Percentiles rank a stretch among this genome's conserved stretches.
phyloP scores from a whole-genome alignment of 306 rosid species.

The Crotalaria pallida region DNA sequence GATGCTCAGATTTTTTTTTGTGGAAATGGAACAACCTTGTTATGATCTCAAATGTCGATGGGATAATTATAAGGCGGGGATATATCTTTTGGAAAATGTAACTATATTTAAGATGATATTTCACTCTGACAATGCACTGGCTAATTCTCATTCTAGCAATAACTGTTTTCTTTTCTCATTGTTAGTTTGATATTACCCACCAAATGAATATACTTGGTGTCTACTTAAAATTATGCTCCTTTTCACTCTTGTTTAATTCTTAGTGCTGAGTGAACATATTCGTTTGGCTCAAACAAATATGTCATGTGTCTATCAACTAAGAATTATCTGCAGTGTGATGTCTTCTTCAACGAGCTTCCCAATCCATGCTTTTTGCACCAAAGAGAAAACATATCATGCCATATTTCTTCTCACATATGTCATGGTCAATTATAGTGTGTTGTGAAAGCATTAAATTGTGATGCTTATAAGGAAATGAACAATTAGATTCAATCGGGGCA shows the following conservation, averaged over 20 bases:
- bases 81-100: slow-evolving; percentile 15
- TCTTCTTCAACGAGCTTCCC: background rate
- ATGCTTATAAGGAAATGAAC: background rate
- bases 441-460: background rate
- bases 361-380: background rate
- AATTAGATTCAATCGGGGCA: background rate
- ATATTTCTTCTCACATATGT: too few relatives aligned
- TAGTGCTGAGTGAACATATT: background rate
- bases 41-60: slow-evolving; percentile 96
- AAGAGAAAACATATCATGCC: background rate
- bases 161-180: slow-evolving; percentile 12
- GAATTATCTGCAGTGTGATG: background rate
- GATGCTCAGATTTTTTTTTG: slow-evolving; percentile 75
- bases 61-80: slow-evolving; percentile 83
- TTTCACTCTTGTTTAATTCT: background rate
- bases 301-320: background rate
- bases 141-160: background rate
- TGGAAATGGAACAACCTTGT: slow-evolving; percentile 94
- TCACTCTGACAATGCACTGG: background rate
- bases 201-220: background rate
- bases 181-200: slow-evolving; percentile 11
- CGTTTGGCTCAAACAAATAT: background rate
- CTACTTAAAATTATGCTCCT: slow-evolving; percentile 5
- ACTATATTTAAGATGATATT: slow-evolving; percentile 7
- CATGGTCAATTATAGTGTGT: background rate